Evolutionary conservation across 805 yeast species (phyloP), one percentile per base, ranked within the genome.

Genomic region (Ogataea ganodermae): DNA sequence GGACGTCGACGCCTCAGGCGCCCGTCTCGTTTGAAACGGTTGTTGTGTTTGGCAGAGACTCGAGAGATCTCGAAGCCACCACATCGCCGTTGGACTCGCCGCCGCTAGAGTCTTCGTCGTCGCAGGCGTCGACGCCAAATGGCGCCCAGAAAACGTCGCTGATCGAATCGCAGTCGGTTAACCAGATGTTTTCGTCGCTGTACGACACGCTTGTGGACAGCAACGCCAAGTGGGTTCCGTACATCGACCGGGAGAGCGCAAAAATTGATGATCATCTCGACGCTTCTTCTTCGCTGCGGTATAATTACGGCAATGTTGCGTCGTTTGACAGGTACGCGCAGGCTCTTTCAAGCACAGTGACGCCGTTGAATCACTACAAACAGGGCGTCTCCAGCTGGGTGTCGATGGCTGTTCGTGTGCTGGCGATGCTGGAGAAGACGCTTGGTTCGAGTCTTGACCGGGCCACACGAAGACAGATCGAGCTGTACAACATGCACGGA

Each of bases 121-220:
- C 27, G 9, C 27, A 6, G 18, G 10, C 9, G 12, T 36, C 35
- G 28, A 9, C 32, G 23, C 21, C 37, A 23, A 5, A 13, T 8
- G 20, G 37, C 17, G 30, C 32, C 17, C 6, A 31, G 13, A 32
- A 22, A 22, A 28, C 27, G 14, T 45, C 51, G 6, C 16, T 12
- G 10, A 45, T 51, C 36, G 52, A 51, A 10, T 42, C 49, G 12
- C 53, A 55, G 27, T 48, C 59, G 1, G 55, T 61, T n/a, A 49
- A 57, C 8, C 59, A 59, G 35, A 53, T 61, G 62, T 61, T 61
- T 46, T 40, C 49, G 6, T 61, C 66, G 1, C 37, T 61, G 24
- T 55, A 57, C 37, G 49, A 51, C 30, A 49, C 52, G n/a, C 41
- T 40, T 42, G 21, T 28, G 43, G 22, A 52, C 69, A 3, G 69